Evolutionary conservation across 23 red algal genomes (phyloP).

Genomic region (Pyropia yezoensis): DNA sequence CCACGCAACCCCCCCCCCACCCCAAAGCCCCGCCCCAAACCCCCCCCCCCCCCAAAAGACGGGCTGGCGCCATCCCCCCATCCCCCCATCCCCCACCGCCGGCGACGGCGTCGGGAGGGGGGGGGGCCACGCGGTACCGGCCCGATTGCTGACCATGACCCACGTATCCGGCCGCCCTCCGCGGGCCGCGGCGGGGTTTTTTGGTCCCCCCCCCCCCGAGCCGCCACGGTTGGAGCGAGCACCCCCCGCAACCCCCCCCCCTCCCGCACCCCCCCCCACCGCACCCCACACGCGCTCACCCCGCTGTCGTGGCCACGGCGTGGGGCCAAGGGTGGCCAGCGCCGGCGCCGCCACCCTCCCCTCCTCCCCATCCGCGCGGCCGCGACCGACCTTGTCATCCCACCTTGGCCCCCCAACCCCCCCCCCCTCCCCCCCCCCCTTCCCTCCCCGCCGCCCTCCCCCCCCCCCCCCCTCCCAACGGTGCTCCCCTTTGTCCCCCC

Average conservation of each 20-base stretch:
- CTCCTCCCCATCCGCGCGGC: background rate
- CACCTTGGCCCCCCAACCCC: background rate
- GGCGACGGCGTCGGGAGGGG: too few species aligned
- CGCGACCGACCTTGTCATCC: background rate
- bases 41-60: too few species aligned
- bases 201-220: background rate
- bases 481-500: background rate
- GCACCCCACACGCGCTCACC: background rate
- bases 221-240: background rate
- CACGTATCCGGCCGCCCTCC: background rate
- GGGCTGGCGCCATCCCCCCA: too few species aligned
- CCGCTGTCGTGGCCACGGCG: background rate
- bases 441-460: background rate
- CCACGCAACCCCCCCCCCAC: too few species aligned
- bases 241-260: background rate
- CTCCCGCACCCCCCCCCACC: background rate
- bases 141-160: too few species aligned
- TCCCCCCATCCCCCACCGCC: too few species aligned
- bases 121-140: too few species aligned
- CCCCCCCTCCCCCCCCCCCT: background rate
- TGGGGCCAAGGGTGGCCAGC: background rate
- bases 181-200: constrained; percentile 1
- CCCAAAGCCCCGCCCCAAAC: too few species aligned
- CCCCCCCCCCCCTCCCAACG: background rate
- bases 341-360: background rate